Evolutionary conservation across 169 alveolate species (phyloP).

Genomic region (Plasmodium coatneyi): DNA sequence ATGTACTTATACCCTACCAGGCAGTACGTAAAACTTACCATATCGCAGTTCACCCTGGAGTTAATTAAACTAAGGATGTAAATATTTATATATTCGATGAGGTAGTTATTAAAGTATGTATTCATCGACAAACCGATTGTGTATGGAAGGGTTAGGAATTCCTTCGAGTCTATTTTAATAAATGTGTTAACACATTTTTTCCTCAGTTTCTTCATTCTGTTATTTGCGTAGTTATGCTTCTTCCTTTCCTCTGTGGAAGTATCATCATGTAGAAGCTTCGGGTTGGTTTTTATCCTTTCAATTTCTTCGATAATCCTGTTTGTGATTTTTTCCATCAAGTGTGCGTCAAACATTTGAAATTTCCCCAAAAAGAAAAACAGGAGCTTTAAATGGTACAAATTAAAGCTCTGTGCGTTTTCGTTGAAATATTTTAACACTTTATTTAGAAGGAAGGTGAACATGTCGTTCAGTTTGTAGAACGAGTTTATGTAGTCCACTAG

Average conservation of each 20-base stretch:
- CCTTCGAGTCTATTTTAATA: constrained; percentile 49
- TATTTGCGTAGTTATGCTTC: constrained; percentile 42
- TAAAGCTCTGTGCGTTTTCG: constrained; percentile 10
- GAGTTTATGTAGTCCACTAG: constrained; percentile 49
- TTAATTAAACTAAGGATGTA: constrained; percentile 48
- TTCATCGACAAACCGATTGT: constrained; percentile 63
- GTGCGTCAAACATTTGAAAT: constrained; percentile 22
- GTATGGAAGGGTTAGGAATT: constrained; percentile 60
- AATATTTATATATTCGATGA: constrained; percentile 58
- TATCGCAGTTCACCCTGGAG: constrained; percentile 62
- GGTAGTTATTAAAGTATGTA: constrained; percentile 54
- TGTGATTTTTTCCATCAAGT: constrained; percentile 25
- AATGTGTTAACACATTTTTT: constrained; percentile 50
- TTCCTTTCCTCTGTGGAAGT: constrained; percentile 20
- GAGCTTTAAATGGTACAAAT: constrained; percentile 42
- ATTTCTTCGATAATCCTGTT: constrained; percentile 39
- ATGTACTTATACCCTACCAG: constrained; percentile 44
- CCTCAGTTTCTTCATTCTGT: constrained; percentile 1
- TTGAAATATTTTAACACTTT: constrained; percentile 40
- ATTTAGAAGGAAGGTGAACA: constrained; percentile 40
- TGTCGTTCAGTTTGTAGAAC: constrained; percentile 53
- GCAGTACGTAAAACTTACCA: constrained; percentile 17
- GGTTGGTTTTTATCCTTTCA: constrained; percentile 44
- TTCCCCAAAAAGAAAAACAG: constrained; percentile 48
- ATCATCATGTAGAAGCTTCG: constrained; percentile 15